phyloP scores from a whole-genome alignment of 768 basidiomycete species.

The Tricholoma sp. region DNA sequence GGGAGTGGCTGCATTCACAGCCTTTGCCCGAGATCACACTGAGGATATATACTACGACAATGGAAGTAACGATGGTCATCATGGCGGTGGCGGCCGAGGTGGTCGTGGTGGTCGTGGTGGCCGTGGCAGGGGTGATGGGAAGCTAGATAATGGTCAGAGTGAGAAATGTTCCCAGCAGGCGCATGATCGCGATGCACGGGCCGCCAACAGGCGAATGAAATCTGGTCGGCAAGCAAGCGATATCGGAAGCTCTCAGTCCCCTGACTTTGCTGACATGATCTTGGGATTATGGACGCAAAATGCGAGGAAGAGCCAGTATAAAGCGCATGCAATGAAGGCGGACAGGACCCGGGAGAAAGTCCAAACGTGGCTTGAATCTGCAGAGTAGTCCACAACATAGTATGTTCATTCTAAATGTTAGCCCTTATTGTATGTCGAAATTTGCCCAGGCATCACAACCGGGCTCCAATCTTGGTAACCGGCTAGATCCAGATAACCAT shows the following conservation, averaged over 20 bases:
- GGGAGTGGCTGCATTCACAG: slow-evolving; percentile 12
- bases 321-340: slow-evolving; percentile 12
- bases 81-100: background rate
- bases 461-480: too few species aligned
- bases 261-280: slow-evolving; percentile 14
- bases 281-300: slow-evolving; percentile 14
- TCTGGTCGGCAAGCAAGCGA: background rate
- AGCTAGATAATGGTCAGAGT: background rate
- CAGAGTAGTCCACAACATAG: background rate
- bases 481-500: too few species aligned
- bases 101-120: background rate
- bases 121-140: slow-evolving; percentile 1
- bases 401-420: too few species aligned
- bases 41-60: slow-evolving; percentile 11
- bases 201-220: slow-evolving; percentile 8
- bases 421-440: too few species aligned
- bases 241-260: slow-evolving; percentile 7
- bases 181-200: slow-evolving; percentile 10
- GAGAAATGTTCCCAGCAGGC: slow-evolving; percentile 8
- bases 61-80: background rate
- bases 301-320: slow-evolving; percentile 11
- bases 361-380: slow-evolving; percentile 10
- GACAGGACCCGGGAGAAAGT: slow-evolving; percentile 15
- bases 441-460: too few species aligned
- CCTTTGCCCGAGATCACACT: slow-evolving; percentile 9